Base-by-base conservation (phyloP, 176 grass and related monocot species). In the Rhipidocladum racemiflorum region DNA sequence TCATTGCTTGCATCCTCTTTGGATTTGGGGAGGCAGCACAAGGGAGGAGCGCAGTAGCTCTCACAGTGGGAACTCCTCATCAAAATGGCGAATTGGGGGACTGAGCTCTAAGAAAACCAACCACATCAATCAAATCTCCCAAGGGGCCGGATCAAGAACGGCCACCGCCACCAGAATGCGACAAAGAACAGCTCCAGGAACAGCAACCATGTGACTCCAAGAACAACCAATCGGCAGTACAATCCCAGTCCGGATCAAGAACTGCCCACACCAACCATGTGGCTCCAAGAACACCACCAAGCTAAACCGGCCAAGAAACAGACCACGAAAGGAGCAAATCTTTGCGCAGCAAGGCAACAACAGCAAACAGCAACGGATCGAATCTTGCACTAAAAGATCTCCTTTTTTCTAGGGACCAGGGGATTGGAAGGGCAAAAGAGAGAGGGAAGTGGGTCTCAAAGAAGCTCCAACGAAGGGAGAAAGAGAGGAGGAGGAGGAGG, bases 11-110 rank as follows among this genome's bases (percentile, higher is more conserved):
- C 60, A 84, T 91, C 24, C 12, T 61, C 80, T 74, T 85, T 91
- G 86, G 89, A 84, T 79, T 81, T 72, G 45, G 65, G 86, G 53
- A 85, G 82, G 77, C 89, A 80, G 79, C 81, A 91, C 28, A 81
- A 70, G 49, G 78, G 84, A 59, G 57, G 66, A 74, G 84, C 60
- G 85, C 88, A 91, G 85, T 94, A 73, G 44, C 74, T 94, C 89
- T 85, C 83, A 89, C 92, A 84, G 84, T 89, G 87, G 65, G 86
- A 89, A 79, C 63, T 79, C 84, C 92, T 94, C 92, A 91, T 94
- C 86, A 89, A 94, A 91, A 25, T 77, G 40, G 77, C 77, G 78
- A 49, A 79, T 70, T 72, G 68, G 80, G 64, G 64, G 68, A 76
- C 78, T 45, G 64, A 80, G 59, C 69, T 75, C 78, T 75, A 79